Evolutionary conservation across 148 eudicot genomes (phyloP).

Genomic region (Bassia scoparia): DNA sequence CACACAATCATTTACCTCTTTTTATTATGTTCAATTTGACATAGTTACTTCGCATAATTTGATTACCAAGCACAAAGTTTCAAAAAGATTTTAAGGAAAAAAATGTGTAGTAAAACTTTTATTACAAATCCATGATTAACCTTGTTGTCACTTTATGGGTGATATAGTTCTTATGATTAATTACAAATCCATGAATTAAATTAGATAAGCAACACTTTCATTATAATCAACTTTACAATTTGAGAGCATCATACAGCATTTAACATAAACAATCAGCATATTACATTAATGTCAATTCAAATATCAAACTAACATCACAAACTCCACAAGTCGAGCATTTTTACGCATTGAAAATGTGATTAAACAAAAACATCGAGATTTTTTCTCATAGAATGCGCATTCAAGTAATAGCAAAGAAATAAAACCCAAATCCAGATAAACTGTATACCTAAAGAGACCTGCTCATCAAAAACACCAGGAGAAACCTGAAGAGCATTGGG

Average conservation of each 20-base stretch:
- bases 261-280: background rate
- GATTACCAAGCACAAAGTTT: background rate
- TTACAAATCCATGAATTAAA: background rate
- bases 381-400: background rate
- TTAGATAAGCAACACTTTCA: background rate
- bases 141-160: background rate
- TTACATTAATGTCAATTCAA: too few relatives aligned
- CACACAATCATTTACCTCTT: background rate
- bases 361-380: background rate
- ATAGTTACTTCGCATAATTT: background rate
- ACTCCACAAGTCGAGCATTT: background rate
- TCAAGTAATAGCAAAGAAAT: background rate
- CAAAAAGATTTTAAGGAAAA: background rate
- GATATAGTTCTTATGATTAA: background rate
- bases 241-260: background rate
- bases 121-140: background rate
- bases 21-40: too few relatives aligned
- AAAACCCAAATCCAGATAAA: background rate
- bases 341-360: background rate
- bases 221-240: slow-evolving; percentile 2
- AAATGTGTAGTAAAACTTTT: background rate
- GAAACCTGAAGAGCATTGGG: slow-evolving; percentile 87
- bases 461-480: slow-evolving; percentile 78
- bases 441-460: slow-evolving; percentile 65
- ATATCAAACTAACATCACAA: too few relatives aligned